These are phyloP conservation scores for Penicillium palitans DNA, from an alignment of 2,329 filamentous ascomycete genomes.

Conservation along the genomic window DNA sequence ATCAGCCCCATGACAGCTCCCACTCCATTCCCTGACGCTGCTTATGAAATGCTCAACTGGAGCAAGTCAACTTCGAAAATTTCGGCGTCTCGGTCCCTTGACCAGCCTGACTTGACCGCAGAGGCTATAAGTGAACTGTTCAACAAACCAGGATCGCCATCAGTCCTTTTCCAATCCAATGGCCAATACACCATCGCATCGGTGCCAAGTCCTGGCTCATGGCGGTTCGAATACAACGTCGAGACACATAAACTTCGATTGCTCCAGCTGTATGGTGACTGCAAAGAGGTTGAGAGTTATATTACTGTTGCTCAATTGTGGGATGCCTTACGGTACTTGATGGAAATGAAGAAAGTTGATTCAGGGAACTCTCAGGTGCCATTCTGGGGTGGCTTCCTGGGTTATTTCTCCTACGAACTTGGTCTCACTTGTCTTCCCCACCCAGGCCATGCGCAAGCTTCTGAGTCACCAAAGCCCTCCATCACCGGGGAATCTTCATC, in stretches of 20 bases:
- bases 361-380: constrained; percentile 45
- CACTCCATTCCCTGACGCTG: constrained; percentile 44
- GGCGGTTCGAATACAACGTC: constrained; percentile 40
- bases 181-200: constrained; percentile 40
- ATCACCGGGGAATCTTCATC: not conserved
- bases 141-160: constrained; percentile 33
- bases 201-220: constrained; percentile 36
- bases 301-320: constrained; percentile 33
- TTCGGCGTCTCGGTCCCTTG: constrained; percentile 30
- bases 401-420: constrained; percentile 82
- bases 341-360: constrained; percentile 43
- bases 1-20: constrained; percentile 21
- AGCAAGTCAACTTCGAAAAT: constrained; percentile 31
- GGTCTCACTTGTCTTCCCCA: constrained; percentile 61
- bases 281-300: constrained; percentile 15
- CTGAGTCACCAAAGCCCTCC: constrained; percentile 1
- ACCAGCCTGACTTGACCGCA: constrained; percentile 25
- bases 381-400: constrained; percentile 82
- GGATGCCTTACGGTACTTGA: constrained; percentile 39
- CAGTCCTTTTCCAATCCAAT: constrained; percentile 49
- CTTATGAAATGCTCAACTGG: constrained; percentile 44
- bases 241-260: constrained; percentile 25
- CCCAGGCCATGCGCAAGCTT: constrained; percentile 39
- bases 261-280: constrained; percentile 20
- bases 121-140: constrained; percentile 38